phyloP scores from a whole-genome alignment of 371 early-diverging fungal species.

The Mucor velutinosus region DNA sequence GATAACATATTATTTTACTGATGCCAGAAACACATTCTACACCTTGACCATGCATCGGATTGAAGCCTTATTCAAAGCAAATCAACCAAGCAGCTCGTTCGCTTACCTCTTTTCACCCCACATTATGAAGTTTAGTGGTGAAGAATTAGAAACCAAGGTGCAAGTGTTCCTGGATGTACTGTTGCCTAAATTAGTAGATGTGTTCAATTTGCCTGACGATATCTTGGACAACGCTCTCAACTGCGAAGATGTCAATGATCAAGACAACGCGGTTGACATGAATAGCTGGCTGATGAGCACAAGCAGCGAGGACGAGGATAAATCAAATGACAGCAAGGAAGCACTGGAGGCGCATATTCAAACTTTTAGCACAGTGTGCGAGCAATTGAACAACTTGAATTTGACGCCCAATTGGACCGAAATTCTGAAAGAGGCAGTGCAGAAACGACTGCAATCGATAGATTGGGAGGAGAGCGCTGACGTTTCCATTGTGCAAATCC shows the following conservation, averaged over 20 bases:
- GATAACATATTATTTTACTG: constrained; percentile 1
- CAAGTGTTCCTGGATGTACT: constrained; percentile 11
- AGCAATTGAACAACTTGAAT: constrained; percentile 3
- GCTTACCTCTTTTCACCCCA: constrained; percentile 6
- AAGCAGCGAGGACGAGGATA: neutral
- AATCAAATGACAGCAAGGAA: neutral
- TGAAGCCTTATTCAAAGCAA: neutral
- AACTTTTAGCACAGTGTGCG: constrained; percentile 4
- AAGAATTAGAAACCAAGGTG: constrained; percentile 6
- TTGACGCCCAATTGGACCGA: constrained; percentile 15
- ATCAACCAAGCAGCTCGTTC: constrained; percentile 1
- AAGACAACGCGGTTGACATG: neutral
- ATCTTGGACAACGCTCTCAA: neutral
- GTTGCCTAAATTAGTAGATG: constrained; percentile 3
- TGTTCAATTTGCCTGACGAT: constrained; percentile 10
- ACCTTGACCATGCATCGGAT: neutral
- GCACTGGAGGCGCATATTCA: neutral
- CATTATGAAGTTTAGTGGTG: constrained; percentile 4
- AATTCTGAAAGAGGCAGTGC: constrained; percentile 5
- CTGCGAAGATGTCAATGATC: neutral
- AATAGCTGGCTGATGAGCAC: neutral
- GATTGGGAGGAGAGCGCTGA: constrained; percentile 5
- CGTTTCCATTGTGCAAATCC: constrained; percentile 7
- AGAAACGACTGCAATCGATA: neutral
- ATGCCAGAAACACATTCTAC: constrained; percentile 4